Evolutionary conservation across 192 early-diverging fungal species (phyloP), one percentile per base, ranked within the genome.

Genomic region (Rhizoclosmatium globosum): DNA sequence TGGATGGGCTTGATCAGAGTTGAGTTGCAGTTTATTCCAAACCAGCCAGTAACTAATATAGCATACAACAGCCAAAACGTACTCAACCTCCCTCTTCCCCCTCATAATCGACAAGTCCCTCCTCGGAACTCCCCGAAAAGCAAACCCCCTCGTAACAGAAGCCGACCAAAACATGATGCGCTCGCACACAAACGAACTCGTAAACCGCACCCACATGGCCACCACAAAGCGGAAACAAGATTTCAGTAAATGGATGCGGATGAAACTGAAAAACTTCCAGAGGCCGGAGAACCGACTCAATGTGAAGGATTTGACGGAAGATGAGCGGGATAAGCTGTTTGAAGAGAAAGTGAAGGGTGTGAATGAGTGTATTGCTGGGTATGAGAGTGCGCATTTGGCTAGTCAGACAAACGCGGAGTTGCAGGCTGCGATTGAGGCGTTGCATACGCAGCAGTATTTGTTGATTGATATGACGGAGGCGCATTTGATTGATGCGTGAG

Each of bases 131-230:
- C 77, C 82, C 2, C 78, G 86, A 17, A 66, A 47, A 31, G 72
- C 86, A 3, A 78, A 80, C 58, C 85, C 84, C 17, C 79, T 89
- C 39, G 67, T 89, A 4, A 87, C 86, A 6, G 81, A 82, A 57
- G 62, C 84, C 41, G 88, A 89, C 74, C 80, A 83, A 39, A 73
- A 71, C 23, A 89, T 89, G 73, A 89, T 89, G 88, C 81, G 80
- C 6, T 85, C 82, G 15, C 80, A 84, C 59, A 89, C 88, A 2
- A 80, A 79, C 47, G 88, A 89, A 71, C 69, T 89, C 38, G 82
- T 89, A 15, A 83, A 87, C 46, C 60, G 86, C 38, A 82, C 86
- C 0, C 53, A 61, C 68, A 60, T 45, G 11, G 42, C 44, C 1
- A 42, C 85, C 48, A 17, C 21, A 80, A 85, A 82, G 64, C 76